These are phyloP conservation scores for Scenedesmus sp. DNA, from an alignment of 163 green algal genomes.

Conservation along the genomic window DNA sequence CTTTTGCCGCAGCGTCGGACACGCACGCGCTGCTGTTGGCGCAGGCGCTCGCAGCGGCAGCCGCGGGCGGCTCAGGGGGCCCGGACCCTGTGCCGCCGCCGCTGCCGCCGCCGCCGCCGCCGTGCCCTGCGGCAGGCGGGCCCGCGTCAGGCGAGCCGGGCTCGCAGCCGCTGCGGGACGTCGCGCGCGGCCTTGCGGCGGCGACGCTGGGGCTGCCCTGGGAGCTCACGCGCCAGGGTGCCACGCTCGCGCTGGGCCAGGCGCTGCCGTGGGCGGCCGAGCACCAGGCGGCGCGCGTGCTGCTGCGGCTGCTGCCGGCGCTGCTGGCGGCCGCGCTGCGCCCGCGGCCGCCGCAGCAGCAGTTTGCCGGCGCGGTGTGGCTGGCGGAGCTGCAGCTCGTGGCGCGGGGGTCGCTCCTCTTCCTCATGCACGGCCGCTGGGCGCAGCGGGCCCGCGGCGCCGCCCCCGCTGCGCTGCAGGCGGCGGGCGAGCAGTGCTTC, in stretches of 20 bases:
- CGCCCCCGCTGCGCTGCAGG: too few species aligned
- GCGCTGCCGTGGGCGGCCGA: slow-evolving; percentile 22
- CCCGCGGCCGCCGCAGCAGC: neutral
- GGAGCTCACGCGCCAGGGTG: neutral
- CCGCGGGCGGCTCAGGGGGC: neutral
- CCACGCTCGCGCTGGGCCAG: slow-evolving; percentile 13
- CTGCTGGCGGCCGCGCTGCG: slow-evolving; percentile 2
- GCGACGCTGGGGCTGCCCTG: neutral
- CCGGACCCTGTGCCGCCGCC: neutral
- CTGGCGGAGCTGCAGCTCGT: too few species aligned
- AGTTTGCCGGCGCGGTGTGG: too few species aligned
- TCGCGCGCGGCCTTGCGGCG: too few species aligned
- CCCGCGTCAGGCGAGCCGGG: neutral
- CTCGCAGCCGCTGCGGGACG: slow-evolving; percentile 35
- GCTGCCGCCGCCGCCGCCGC: slow-evolving; percentile 27
- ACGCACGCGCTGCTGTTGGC: slow-evolving; percentile 2
- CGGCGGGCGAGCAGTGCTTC: too few species aligned
- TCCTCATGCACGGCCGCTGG: too few species aligned
- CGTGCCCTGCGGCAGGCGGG: neutral
- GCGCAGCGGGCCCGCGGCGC: too few species aligned
- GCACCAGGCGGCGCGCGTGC: slow-evolving; percentile 2
- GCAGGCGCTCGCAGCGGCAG: neutral
- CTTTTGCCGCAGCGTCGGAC: slow-evolving; percentile 16
- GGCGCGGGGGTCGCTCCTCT: too few species aligned
- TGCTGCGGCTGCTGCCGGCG: slow-evolving; percentile 33